Conservation (phyloP, 441 rosid species). For the Croton laevigatus region DNA sequence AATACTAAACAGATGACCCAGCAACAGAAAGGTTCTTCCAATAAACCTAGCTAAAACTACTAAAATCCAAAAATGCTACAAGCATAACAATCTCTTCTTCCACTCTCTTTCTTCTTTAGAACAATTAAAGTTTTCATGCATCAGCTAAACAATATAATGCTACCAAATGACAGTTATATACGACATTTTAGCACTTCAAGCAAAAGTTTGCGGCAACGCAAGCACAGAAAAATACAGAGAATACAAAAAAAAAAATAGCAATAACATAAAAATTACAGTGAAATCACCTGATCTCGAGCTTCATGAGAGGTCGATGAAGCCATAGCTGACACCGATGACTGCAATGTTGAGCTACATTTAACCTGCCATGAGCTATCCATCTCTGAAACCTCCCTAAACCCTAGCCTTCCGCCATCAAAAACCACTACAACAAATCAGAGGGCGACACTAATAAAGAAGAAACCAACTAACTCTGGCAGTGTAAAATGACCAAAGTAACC, state of each 20-base stretch:
- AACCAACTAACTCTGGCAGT: neutral
- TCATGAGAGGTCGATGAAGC: conserved; percentile 36
- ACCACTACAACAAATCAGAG: neutral
- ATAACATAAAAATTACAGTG: neutral
- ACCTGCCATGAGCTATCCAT: conserved; percentile 43
- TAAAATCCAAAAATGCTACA: neutral
- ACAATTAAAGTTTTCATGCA: neutral
- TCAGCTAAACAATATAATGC: neutral
- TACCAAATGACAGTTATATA: neutral
- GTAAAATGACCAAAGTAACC: neutral
- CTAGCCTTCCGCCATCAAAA: conserved; percentile 28
- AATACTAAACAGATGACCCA: neutral
- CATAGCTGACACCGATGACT: conserved; percentile 21
- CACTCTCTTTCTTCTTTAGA: neutral
- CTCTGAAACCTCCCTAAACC: conserved; percentile 19
- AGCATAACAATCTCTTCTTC: neutral
- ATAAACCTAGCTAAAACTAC: neutral
- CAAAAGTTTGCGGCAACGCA: neutral
- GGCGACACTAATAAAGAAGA: neutral
- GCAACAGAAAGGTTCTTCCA: neutral
- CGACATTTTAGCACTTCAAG: neutral
- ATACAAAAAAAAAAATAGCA: neutral
- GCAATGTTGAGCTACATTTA: conserved; percentile 38
- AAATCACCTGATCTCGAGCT: conserved; percentile 34
- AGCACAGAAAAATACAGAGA: neutral